phyloP scores from a whole-genome alignment of 306 rosid genomes.

The Vigna mungo region DNA sequence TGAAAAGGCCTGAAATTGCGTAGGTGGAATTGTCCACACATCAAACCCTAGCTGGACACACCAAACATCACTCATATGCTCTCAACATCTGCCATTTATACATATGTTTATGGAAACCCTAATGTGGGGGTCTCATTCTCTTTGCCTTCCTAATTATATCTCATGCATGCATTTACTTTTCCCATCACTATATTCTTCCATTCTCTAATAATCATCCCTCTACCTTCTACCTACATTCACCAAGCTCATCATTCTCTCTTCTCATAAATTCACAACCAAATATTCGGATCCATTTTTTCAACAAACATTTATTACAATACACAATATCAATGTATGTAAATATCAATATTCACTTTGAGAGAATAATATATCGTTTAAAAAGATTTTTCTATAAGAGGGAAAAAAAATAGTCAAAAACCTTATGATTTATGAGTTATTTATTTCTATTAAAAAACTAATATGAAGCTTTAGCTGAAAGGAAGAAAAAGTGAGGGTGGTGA shows the following conservation, averaged over 20 bases:
- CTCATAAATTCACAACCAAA: no score
- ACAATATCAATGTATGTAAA: no score
- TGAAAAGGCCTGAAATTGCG: constrained; percentile 20
- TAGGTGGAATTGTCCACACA: constrained; percentile 7
- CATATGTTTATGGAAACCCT: constrained; percentile 14
- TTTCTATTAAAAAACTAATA: neutral
- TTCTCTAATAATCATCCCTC: neutral
- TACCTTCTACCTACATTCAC: neutral
- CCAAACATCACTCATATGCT: neutral
- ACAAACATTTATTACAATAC: no score
- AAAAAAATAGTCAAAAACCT: neutral
- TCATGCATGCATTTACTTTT: constrained; percentile 1
- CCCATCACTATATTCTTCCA: neutral
- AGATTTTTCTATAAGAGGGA: neutral
- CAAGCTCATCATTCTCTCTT: no score
- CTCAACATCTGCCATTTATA: neutral
- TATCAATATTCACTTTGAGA: neutral
- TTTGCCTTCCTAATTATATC: neutral
- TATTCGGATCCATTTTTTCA: no score
- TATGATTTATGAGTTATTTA: neutral
- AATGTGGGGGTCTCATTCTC: constrained; percentile 31
- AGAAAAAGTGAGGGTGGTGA: neutral
- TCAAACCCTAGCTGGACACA: constrained; percentile 9
- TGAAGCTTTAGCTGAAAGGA: neutral
- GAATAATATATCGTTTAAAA: neutral